A percentile compares a stretch with the other conserved stretches of the same genome.
Evolutionary conservation across 495 filamentous ascomycete genomes (phyloP).

Genomic region (Hypoxylon intermedium): DNA sequence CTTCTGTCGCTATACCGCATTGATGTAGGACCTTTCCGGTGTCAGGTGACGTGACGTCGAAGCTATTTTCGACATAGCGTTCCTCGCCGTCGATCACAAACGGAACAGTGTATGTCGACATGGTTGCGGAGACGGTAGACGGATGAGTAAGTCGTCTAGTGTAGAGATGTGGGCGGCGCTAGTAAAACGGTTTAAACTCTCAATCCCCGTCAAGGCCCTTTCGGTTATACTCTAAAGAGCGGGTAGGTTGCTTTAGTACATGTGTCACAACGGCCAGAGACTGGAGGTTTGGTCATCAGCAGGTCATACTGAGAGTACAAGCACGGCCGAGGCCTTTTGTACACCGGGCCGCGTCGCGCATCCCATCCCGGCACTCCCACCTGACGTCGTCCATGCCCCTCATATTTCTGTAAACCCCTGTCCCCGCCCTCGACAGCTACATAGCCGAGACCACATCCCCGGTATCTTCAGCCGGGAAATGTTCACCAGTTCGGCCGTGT

Average conservation of each 20-base stretch:
- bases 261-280: conserved; percentile 9
- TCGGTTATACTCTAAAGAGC: conserved; percentile 17
- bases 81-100: conserved; percentile 79
- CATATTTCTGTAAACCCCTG: conserved; percentile 24
- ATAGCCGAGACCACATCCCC: conserved; percentile 7
- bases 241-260: background rate
- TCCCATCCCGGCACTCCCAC: conserved; percentile 6
- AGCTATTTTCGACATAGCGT: conserved; percentile 63
- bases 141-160: conserved; percentile 6
- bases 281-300: too few relatives aligned
- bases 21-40: conserved; percentile 67
- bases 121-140: conserved; percentile 20
- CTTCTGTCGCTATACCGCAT: conserved; percentile 66
- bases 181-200: conserved; percentile 10
- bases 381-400: conserved; percentile 28
- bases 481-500: background rate
- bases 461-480: conserved; percentile 25
- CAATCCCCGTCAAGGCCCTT: conserved; percentile 1
- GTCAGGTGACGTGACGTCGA: conserved; percentile 70
- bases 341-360: background rate
- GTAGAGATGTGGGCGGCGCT: conserved; percentile 3
- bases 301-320: too few relatives aligned
- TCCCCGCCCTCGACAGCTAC: background rate
- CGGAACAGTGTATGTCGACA: conserved; percentile 58
- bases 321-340: conserved; percentile 1